phyloP scores from a whole-genome alignment of 2,329 filamentous ascomycete species.

The Cladosporium phlei region DNA sequence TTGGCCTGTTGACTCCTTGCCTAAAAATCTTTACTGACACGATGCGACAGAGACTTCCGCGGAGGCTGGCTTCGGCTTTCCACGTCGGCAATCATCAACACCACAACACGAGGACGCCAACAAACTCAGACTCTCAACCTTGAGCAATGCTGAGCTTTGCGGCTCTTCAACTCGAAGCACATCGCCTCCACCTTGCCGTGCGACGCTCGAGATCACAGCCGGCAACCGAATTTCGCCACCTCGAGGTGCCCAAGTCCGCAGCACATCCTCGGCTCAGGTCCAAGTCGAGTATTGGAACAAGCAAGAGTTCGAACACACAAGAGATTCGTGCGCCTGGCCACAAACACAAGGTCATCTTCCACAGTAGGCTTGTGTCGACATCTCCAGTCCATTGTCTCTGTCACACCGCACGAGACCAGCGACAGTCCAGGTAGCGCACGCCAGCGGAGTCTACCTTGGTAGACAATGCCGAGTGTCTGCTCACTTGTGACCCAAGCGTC shows the following conservation, averaged over 20 bases:
- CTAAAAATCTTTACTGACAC: not conserved
- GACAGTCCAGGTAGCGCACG: not conserved
- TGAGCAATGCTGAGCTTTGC: no score
- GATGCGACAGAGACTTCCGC: not conserved
- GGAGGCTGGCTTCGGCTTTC: not conserved
- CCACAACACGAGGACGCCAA: no score
- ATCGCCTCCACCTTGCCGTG: no score
- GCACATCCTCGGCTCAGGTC: not conserved
- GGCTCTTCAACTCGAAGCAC: no score
- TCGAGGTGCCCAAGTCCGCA: no score
- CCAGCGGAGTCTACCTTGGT: not conserved
- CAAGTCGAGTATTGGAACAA: not conserved
- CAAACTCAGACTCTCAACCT: no score
- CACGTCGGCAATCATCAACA: no score
- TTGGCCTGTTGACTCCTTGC: not conserved
- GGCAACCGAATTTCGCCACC: no score
- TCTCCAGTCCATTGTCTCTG: not conserved
- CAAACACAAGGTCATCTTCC: not conserved
- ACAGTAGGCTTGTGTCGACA: no score
- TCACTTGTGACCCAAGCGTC: not conserved
- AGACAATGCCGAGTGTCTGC: not conserved
- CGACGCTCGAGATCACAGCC: no score
- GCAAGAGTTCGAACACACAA: not conserved
- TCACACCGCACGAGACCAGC: not conserved
- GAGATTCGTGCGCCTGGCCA: not conserved